Base-by-base conservation (phyloP, 2,329 filamentous ascomycete genomes). In the Septoria linicola region DNA sequence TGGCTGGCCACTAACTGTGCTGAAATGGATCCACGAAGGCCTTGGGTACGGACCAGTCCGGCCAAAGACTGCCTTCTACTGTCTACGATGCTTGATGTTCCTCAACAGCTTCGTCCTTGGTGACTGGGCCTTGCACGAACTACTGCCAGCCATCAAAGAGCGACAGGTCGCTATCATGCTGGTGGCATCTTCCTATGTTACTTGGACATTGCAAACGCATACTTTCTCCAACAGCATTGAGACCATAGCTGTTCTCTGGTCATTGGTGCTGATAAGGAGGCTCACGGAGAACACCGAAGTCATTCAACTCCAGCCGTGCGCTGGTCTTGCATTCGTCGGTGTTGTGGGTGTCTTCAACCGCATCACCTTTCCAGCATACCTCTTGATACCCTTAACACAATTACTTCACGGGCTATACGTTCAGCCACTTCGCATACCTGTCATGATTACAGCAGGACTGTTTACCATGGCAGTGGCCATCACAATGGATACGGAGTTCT, bases 151-250 rank as follows among this genome's bases (percentile, higher is more conserved):
- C 32, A 83, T 83, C 57, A 84, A 84, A 54, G 75, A 81, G 64
- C 84, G 89, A 57, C 82, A 82, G 61, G 76, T 86, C 49, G 89
- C 90, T 8, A 81, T 95, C 37, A 77, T 95, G 39, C 79, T 99
- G 51, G 87, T 96, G 54, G 90, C 92, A 39, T 97, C 92, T 21
- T 96, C 90, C 20, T 99, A 97, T 72, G 92, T 96, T 62, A 99
- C 93, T 41, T 99, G 93, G 92, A 96, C 92, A 37, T 96, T 92
- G 73, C 93, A 99, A 73, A 93, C 89, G 14, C 93, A 99, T 72
- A 97, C 93, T 10, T 97, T 99, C 70, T 97, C 92, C 57, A 99
- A 99, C 73, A 95, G 92, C 55, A 81, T 97, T 60, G 93, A 99
- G 75, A 97, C 93, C 2, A 76, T 99, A 62, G 80, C 92, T 43